Evolutionary conservation across 305 asterid species (phyloP).

Genomic region (Solanum chacoense): DNA sequence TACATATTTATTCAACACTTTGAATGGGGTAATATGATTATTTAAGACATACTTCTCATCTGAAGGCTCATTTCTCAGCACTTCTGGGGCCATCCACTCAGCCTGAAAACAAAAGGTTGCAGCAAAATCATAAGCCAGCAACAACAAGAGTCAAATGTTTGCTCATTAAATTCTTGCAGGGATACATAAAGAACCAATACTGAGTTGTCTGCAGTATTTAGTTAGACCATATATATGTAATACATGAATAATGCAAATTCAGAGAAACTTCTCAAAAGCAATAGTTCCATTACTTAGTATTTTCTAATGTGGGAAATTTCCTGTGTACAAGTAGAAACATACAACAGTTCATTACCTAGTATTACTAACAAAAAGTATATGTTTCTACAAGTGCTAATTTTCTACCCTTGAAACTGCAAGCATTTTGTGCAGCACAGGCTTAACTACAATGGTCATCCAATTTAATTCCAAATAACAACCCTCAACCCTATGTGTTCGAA

Average conservation of each 20-base stretch:
- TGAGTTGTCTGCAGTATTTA: not conserved
- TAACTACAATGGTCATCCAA: not conserved
- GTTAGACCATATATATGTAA: not conserved
- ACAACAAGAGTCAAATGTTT: not conserved
- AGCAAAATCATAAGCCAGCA: not conserved
- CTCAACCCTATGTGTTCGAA: not conserved
- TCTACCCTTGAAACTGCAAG: not conserved
- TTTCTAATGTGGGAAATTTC: not conserved
- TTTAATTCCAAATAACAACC: not conserved
- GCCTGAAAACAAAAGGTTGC: constrained; percentile 45
- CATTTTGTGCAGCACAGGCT: not conserved
- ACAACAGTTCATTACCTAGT: not conserved
- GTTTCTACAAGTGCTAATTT: not conserved
- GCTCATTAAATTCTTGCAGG: not conserved
- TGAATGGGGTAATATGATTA: not conserved
- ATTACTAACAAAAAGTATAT: not conserved
- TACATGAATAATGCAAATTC: not conserved
- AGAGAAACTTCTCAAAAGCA: not conserved
- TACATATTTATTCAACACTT: not conserved
- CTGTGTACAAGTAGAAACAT: not conserved
- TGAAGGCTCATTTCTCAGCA: constrained; percentile 91
- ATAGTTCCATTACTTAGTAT: not conserved
- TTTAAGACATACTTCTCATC: constrained; percentile 63
- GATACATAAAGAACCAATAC: not conserved
- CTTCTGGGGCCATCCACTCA: constrained; percentile 99